A percentile compares a stretch with the other conserved stretches of the same genome.
phyloP scores from a whole-genome alignment of 2,329 filamentous ascomycete species.

The Arthrobotrys sphaeroides region DNA sequence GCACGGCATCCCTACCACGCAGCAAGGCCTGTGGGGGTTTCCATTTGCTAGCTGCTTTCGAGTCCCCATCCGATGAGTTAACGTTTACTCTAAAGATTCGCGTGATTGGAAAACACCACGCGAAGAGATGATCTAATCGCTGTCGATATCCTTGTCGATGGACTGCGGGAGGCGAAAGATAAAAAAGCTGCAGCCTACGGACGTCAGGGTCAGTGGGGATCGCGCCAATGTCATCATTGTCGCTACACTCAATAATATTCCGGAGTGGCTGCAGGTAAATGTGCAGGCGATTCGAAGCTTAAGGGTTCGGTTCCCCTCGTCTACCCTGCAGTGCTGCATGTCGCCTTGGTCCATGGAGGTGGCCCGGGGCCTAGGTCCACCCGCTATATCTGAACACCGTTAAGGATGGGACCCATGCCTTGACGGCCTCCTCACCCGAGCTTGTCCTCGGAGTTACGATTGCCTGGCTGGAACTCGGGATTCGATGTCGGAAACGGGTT shows the following conservation, averaged over 20 bases:
- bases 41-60: slow-evolving; percentile 21
- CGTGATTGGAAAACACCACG: slow-evolving; percentile 45
- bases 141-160: slow-evolving; percentile 23
- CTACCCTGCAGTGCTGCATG: slow-evolving; percentile 38
- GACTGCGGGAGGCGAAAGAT: slow-evolving; percentile 15
- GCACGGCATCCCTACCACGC: slow-evolving; percentile 20
- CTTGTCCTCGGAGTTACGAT: slow-evolving; percentile 21
- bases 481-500: neutral
- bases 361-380: slow-evolving; percentile 35
- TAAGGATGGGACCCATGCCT: neutral
- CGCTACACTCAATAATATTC: slow-evolving; percentile 14
- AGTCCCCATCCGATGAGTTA: slow-evolving; percentile 34
- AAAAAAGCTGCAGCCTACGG: slow-evolving; percentile 28
- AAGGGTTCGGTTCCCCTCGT: slow-evolving; percentile 27
- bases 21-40: slow-evolving; percentile 24
- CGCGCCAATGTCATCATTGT: slow-evolving; percentile 39
- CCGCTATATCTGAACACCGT: slow-evolving; percentile 17
- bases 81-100: slow-evolving; percentile 52
- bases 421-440: neutral
- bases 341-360: slow-evolving; percentile 17
- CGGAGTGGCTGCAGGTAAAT: slow-evolving; percentile 51
- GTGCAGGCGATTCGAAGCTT: slow-evolving; percentile 25
- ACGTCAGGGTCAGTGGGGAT: slow-evolving; percentile 10
- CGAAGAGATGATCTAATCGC: slow-evolving; percentile 16
- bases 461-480: neutral